Percentiles rank a stretch among this genome's conserved stretches.
These are phyloP conservation scores for Chenopodium album DNA, from an alignment of 148 eudicot genomes.

Conservation along the genomic window DNA sequence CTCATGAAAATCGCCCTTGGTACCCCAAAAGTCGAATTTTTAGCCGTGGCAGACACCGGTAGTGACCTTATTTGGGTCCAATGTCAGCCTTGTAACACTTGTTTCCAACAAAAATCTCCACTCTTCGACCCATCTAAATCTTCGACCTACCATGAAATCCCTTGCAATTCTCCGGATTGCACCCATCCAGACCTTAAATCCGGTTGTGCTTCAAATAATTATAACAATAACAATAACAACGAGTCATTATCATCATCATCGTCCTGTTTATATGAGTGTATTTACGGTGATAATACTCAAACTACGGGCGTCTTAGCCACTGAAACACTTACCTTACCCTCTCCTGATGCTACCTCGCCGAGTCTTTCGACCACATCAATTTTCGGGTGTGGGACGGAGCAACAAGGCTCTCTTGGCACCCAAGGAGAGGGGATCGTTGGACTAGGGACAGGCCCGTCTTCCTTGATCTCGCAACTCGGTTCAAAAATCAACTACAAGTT, in stretches of 20 bases:
- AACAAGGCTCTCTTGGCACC: not conserved
- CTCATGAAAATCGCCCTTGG: constrained; percentile 26
- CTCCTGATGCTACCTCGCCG: not conserved
- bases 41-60: constrained; percentile 38
- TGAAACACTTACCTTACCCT: constrained; percentile 21
- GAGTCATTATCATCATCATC: not conserved
- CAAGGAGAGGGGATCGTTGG: constrained; percentile 38
- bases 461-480: constrained; percentile 41
- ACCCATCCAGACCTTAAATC: constrained; percentile 1
- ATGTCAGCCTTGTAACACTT: constrained; percentile 28
- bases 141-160: constrained; percentile 21
- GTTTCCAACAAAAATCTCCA: not conserved
- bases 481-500: constrained; percentile 31
- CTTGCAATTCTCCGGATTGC: constrained; percentile 25
- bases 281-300: constrained; percentile 27
- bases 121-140: constrained; percentile 4
- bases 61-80: constrained; percentile 42
- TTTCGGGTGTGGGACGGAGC: constrained; percentile 39
- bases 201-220: not conserved
- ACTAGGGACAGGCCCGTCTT: constrained; percentile 35
- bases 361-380: not conserved
- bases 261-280: not conserved
- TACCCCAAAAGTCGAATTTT: constrained; percentile 29
- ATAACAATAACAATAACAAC: not conserved
- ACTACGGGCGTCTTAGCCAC: constrained; percentile 17